Evolutionary conservation across 176 grass and related monocot genomes (phyloP).

Genomic region (Triticum dicoccoides): DNA sequence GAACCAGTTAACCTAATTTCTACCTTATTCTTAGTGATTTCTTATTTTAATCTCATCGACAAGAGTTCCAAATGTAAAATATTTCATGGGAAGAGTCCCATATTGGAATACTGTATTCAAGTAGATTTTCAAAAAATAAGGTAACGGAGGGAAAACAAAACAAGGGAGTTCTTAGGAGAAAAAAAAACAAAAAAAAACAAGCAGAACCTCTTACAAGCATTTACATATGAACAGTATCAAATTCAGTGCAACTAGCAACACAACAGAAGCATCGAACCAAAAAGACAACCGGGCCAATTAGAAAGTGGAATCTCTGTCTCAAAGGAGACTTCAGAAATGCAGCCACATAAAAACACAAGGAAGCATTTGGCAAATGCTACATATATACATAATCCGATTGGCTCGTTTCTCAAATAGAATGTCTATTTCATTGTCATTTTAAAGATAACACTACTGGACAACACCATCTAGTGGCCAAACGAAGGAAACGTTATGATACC

Average conservation of each 20-base stretch:
- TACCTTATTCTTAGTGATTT: background rate
- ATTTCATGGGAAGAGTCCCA: background rate
- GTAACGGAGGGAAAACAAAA: background rate
- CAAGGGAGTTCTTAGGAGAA: background rate
- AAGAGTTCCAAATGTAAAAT: background rate
- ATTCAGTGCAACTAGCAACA: background rate
- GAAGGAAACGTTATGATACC: background rate
- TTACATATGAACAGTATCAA: background rate
- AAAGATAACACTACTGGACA: background rate
- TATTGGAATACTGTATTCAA: background rate
- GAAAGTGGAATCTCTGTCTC: background rate
- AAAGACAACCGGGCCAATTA: background rate
- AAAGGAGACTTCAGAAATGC: background rate
- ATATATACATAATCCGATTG: background rate
- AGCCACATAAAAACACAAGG: background rate
- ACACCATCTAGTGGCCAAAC: background rate
- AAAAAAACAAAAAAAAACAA: background rate
- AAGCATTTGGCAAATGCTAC: background rate
- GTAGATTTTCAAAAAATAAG: background rate
- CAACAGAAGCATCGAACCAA: background rate
- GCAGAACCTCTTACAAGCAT: too few species aligned
- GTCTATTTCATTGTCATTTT: background rate
- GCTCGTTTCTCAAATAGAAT: background rate
- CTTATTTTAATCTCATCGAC: background rate
- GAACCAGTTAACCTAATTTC: background rate